Percentiles rank a stretch among this genome's conserved stretches.
phyloP scores from a whole-genome alignment of 2,329 filamentous ascomycete species.

The Stagonosporopsis rhizophila region DNA sequence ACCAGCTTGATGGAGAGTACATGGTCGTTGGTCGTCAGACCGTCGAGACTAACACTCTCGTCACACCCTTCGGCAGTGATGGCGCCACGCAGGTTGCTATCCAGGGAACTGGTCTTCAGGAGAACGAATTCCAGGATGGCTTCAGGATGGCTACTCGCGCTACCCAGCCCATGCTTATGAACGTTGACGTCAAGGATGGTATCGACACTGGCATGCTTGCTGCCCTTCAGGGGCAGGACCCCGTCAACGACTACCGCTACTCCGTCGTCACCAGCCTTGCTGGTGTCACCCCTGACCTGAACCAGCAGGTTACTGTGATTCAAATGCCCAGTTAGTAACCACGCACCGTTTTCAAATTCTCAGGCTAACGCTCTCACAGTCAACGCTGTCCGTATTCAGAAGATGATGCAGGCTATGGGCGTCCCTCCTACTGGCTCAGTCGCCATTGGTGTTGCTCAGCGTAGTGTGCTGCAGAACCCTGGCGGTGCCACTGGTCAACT shows the following conservation, averaged over 20 bases:
- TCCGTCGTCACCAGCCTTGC: conserved; percentile 44
- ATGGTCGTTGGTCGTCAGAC: conserved; percentile 49
- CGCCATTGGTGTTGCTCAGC: conserved; percentile 46
- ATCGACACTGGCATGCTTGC: conserved; percentile 44
- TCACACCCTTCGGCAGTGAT: conserved; percentile 43
- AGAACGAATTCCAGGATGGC: conserved; percentile 49
- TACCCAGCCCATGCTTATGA: conserved; percentile 47
- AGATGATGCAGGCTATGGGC: conserved; percentile 46
- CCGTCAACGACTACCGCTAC: conserved; percentile 48
- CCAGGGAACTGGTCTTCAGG: conserved; percentile 46
- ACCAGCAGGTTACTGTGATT: conserved; percentile 46
- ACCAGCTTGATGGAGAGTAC: conserved; percentile 48
- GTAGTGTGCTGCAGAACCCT: conserved; percentile 46
- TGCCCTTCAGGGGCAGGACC: conserved; percentile 38
- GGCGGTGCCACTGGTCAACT: conserved; percentile 46
- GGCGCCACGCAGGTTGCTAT: conserved; percentile 38
- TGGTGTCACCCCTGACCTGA: conserved; percentile 43
- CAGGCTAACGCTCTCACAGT: conserved; percentile 32
- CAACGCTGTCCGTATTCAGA: conserved; percentile 46
- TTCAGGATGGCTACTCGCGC: conserved; percentile 48
- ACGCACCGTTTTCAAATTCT: too few species aligned
- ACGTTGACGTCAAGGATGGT: conserved; percentile 46
- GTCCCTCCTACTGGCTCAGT: conserved; percentile 42
- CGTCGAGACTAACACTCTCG: conserved; percentile 42
- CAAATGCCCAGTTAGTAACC: conserved; percentile 46